Percentiles rank a stretch among this genome's conserved stretches.
phyloP scores from a whole-genome alignment of 108 stramenopile genomes.

The Nannochloropsis oceanica region DNA sequence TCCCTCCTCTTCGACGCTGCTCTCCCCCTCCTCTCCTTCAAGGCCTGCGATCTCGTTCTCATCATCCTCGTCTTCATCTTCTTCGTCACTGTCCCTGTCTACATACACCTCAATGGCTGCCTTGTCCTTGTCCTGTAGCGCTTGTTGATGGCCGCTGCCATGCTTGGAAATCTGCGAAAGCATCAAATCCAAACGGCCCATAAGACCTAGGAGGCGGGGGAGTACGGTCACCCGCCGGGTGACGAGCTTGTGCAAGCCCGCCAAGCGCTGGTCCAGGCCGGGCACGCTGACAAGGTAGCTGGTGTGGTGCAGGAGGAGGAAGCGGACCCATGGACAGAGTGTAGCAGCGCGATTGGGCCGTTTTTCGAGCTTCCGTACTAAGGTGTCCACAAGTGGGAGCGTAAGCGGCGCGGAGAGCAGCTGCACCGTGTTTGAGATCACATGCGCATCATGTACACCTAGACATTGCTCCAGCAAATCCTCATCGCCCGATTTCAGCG shows the following conservation, averaged over 20 bases:
- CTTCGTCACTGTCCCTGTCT: background rate
- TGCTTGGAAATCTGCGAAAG: background rate
- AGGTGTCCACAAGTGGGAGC: conserved; percentile 7
- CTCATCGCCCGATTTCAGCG: conserved; percentile 14
- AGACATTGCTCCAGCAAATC: conserved; percentile 14
- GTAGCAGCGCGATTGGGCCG: conserved; percentile 15
- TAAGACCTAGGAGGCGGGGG: conserved; percentile 7
- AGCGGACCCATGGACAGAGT: conserved; percentile 7
- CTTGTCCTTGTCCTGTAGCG: background rate
- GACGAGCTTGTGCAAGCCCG: conserved; percentile 13
- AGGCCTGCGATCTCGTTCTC: background rate
- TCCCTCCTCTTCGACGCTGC: background rate
- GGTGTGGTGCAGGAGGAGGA: conserved; percentile 8
- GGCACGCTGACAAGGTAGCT: conserved; percentile 12
- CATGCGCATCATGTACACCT: background rate
- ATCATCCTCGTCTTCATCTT: background rate
- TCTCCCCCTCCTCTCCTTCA: background rate
- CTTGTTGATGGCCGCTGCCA: background rate
- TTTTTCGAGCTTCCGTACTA: conserved; percentile 17
- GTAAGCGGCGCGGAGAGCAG: conserved; percentile 4
- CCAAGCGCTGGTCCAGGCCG: conserved; percentile 9
- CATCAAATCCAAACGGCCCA: conserved; percentile 6
- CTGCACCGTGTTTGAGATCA: conserved; percentile 10
- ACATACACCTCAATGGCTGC: background rate
- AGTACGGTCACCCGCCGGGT: conserved; percentile 9